phyloP scores from a whole-genome alignment of 176 grass and related monocot species.

The Olyra latifolia region DNA sequence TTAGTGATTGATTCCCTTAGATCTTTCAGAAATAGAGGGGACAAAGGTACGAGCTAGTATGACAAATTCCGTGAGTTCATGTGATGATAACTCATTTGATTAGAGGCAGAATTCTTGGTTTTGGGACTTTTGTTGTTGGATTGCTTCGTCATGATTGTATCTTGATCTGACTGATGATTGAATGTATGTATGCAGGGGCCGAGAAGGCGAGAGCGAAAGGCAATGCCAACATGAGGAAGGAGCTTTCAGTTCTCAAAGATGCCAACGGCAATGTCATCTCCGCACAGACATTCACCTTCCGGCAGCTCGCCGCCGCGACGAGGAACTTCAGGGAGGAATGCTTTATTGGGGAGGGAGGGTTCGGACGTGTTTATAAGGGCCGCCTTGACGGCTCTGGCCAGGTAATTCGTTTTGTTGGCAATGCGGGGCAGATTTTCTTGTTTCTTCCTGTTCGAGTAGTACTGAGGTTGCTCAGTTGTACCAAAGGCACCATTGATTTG shows the following conservation, averaged over 20 bases:
- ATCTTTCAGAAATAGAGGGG: background rate
- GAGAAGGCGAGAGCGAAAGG: conserved; percentile 35
- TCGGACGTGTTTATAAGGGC: conserved; percentile 85
- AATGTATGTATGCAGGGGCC: conserved; percentile 29
- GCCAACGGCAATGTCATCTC: conserved; percentile 48
- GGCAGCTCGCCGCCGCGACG: conserved; percentile 66
- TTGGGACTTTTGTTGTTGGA: background rate
- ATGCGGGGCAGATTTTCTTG: background rate
- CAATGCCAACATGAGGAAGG: conserved; percentile 40
- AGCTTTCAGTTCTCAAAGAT: conserved; percentile 49
- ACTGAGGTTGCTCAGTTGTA: conserved; percentile 33
- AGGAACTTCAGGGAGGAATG: conserved; percentile 85
- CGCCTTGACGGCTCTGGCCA: conserved; percentile 65
- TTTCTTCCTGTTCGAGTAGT: conserved; percentile 37
- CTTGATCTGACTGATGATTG: conserved; percentile 4
- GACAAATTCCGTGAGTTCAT: background rate
- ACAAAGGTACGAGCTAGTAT: background rate
- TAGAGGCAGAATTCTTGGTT: conserved; percentile 19
- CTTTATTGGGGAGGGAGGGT: conserved; percentile 91
- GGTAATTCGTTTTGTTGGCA: conserved; percentile 41
- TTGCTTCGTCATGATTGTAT: background rate
- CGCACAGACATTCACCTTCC: conserved; percentile 86
- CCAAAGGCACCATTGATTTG: conserved; percentile 32
- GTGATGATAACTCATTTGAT: background rate
- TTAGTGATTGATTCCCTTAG: background rate